Conservation (phyloP, 2,329 filamentous ascomycete genomes). For the Alternaria panax region DNA sequence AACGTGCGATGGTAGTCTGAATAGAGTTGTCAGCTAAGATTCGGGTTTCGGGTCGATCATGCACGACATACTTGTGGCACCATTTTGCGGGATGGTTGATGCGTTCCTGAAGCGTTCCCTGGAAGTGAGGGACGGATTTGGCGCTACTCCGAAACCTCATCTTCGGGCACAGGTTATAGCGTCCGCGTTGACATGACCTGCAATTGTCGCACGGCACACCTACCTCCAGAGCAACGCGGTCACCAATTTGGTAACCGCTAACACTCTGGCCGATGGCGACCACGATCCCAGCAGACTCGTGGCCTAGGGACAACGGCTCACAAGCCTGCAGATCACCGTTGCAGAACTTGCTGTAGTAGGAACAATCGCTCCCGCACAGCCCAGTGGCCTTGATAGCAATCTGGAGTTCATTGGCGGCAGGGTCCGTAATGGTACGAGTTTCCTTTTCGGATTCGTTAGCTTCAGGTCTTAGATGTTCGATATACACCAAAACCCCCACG, state of each 20-base stretch:
- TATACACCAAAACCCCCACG: slow-evolving; percentile 42
- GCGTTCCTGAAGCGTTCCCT: slow-evolving; percentile 54
- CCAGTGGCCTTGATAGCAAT: slow-evolving; percentile 71
- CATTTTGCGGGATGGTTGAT: slow-evolving; percentile 55
- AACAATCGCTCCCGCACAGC: slow-evolving; percentile 74
- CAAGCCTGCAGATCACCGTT: slow-evolving; percentile 74
- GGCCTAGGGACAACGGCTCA: slow-evolving; percentile 66
- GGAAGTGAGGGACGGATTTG: slow-evolving; percentile 54
- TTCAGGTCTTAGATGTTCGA: slow-evolving; percentile 17
- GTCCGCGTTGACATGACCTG: slow-evolving; percentile 51
- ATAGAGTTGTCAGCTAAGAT: slow-evolving; percentile 39
- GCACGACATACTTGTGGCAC: slow-evolving; percentile 54
- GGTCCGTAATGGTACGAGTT: slow-evolving; percentile 62
- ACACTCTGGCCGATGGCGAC: slow-evolving; percentile 50
- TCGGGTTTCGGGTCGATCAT: slow-evolving; percentile 36
- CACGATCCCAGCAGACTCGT: slow-evolving; percentile 52
- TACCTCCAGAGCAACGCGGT: slow-evolving; percentile 52
- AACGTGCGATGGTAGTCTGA: slow-evolving; percentile 51
- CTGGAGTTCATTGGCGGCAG: slow-evolving; percentile 66
- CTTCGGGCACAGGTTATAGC: slow-evolving; percentile 53
- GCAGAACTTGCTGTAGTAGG: slow-evolving; percentile 75
- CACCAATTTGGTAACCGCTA: slow-evolving; percentile 49
- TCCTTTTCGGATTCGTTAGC: slow-evolving; percentile 55
- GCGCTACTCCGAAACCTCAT: slow-evolving; percentile 55
- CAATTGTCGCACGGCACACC: slow-evolving; percentile 53